Base-by-base conservation (phyloP, 2,329 filamentous ascomycete genomes). In the Cucurbitaria berberidis region DNA sequence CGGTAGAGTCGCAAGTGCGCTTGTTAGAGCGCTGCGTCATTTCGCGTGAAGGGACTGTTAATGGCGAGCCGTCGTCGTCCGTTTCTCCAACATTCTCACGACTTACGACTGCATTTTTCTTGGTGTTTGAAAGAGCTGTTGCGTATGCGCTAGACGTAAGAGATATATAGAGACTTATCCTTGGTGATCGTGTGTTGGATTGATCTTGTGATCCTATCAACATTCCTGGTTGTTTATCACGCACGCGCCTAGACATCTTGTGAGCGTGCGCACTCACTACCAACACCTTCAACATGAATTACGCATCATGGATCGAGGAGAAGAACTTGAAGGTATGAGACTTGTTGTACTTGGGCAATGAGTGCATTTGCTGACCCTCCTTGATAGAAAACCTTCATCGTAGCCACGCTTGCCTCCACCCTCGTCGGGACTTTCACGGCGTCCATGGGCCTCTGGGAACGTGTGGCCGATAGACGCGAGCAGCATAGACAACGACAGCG, bases 221-320 rank as follows among this genome's bases (percentile, higher is more conserved):
- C n/a, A n/a, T n/a, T n/a, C n/a, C n/a, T n/a, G n/a, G n/a, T n/a
- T n/a, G 19, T 11, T 21, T 21, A 19, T n/a, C n/a, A n/a, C n/a
- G n/a, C n/a, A n/a, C n/a, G n/a, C n/a, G n/a, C n/a, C 29, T 40
- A 29, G 32, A 48, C 40, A 3, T 41, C 22, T n/a, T 30, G 51
- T 45, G 48, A 52, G 48, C 48, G 36, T 49, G 18, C 18, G 16
- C 42, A 40, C 42, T 48, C 42, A 46, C 45, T 27, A 35, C 24
- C 24, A 46, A 16, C 40, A 45, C 38, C 42, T 55, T 53, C 62
- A 72, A 55, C 47, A 78, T 77, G 75, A 77, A 77, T 55, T 77
- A 77, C 68, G 65, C 75, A 59, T 76, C 76, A 61, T 76, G 76
- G 75, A 77, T 77, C 49, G 75, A 77, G 67, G 76, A 77, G 67